Conservation (phyloP, 352 stramenopile genomes). For the Phytophthora pseudosyringae region DNA sequence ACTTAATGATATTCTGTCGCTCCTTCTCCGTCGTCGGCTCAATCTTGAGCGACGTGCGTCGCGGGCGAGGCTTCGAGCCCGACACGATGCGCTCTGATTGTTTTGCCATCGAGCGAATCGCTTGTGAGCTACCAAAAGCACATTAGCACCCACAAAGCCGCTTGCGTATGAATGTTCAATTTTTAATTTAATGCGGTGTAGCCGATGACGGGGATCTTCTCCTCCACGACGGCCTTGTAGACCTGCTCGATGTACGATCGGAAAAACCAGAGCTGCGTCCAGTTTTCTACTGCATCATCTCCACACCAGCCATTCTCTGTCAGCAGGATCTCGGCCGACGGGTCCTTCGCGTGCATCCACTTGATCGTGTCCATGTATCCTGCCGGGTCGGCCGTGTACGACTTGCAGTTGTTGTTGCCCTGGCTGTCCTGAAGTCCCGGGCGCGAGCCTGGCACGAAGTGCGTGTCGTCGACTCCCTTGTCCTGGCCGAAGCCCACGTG, state of each 20-base stretch:
- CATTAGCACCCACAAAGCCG: too few species aligned
- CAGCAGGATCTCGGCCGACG: slow-evolving; percentile 52
- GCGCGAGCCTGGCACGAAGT: slow-evolving; percentile 66
- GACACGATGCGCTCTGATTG: too few species aligned
- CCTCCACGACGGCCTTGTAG: slow-evolving; percentile 48
- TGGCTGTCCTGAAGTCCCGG: slow-evolving; percentile 43
- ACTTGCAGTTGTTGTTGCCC: slow-evolving; percentile 52
- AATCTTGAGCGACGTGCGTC: too few species aligned
- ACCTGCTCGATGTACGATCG: slow-evolving; percentile 61
- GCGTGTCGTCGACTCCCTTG: slow-evolving; percentile 55
- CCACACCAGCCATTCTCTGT: slow-evolving; percentile 79
- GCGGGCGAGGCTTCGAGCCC: too few species aligned
- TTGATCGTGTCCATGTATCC: slow-evolving; percentile 64
- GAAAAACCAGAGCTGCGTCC: slow-evolving; percentile 72
- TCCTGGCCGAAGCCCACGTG: slow-evolving; percentile 55
- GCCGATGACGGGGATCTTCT: slow-evolving; percentile 75
- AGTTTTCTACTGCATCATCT: slow-evolving; percentile 61
- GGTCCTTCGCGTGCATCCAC: slow-evolving; percentile 60
- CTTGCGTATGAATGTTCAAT: too few species aligned
- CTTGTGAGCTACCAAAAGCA: too few species aligned
- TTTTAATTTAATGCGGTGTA: too few species aligned
- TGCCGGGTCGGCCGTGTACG: slow-evolving; percentile 57
- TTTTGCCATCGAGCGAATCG: too few species aligned
- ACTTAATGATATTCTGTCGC: too few species aligned
- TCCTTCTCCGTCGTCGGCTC: too few species aligned